A percentile compares a stretch with the other conserved stretches of the same genome.
Conservation (phyloP, 257 asterid species). For the Nicotiana noctiflora region DNA sequence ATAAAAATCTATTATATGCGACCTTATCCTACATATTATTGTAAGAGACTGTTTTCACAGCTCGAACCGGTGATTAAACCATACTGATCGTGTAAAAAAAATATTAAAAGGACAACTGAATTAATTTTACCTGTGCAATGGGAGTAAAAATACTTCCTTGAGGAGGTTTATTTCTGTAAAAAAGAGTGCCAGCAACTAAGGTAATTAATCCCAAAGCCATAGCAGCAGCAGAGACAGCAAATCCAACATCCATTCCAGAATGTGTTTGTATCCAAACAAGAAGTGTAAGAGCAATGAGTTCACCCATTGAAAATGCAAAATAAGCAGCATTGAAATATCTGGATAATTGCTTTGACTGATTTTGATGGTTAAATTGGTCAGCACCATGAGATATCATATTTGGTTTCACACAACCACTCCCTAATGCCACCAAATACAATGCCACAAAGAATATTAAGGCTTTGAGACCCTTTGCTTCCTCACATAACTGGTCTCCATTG, state of each 20-base stretch:
- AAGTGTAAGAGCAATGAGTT: constrained; percentile 69
- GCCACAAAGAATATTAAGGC: constrained; percentile 67
- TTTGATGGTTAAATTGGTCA: constrained; percentile 60
- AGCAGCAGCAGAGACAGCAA: constrained; percentile 80
- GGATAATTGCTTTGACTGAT: constrained; percentile 60
- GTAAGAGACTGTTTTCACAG: no score
- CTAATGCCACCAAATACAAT: constrained; percentile 79
- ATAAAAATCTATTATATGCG: no score
- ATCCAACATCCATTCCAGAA: constrained; percentile 96
- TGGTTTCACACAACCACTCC: constrained; percentile 96
- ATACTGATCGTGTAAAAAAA: not conserved
- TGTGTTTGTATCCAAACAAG: constrained; percentile 87
- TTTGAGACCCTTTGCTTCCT: constrained; percentile 63
- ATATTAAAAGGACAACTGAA: not conserved
- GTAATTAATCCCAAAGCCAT: constrained; percentile 73
- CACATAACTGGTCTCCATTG: constrained; percentile 29
- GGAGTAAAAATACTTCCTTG: constrained; percentile 75
- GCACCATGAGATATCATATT: constrained; percentile 96
- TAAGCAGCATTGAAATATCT: constrained; percentile 89
- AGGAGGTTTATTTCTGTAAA: constrained; percentile 76
- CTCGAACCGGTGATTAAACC: no score
- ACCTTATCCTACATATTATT: no score
- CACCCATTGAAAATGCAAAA: constrained; percentile 84
- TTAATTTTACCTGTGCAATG: constrained; percentile 55
- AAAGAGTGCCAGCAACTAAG: constrained; percentile 48